Conservation (phyloP, 257 asterid species). For the Striga asiatica region DNA sequence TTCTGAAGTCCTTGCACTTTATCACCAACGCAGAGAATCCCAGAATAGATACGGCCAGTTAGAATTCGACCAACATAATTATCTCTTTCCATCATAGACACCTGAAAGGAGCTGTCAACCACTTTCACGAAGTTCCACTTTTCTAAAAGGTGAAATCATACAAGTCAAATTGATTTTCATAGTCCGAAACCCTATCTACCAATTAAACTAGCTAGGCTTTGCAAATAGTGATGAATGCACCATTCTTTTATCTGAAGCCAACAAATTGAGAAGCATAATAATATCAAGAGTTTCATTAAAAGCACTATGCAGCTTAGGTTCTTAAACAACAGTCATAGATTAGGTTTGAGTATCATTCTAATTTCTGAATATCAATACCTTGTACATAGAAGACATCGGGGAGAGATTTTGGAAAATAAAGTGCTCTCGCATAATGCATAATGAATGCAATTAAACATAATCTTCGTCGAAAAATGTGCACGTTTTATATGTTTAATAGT, state of each 20-base stretch:
- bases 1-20: constrained; percentile 77
- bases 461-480: too few species aligned
- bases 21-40: constrained; percentile 79
- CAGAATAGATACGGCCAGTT: constrained; percentile 88
- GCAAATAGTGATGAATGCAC: not conserved
- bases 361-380: too few species aligned
- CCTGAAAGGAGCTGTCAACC: constrained; percentile 69
- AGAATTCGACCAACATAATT: constrained; percentile 86
- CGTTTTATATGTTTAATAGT: too few species aligned
- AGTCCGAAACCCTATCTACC: not conserved
- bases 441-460: not conserved
- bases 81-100: constrained; percentile 98
- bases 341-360: too few species aligned
- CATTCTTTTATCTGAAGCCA: not conserved
- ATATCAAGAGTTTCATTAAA: not conserved
- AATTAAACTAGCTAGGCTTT: not conserved
- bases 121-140: constrained; percentile 29
- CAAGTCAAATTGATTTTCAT: constrained; percentile 8
- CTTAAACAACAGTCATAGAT: too few species aligned
- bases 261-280: not conserved
- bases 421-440: constrained; percentile 1
- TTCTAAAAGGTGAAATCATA: constrained; percentile 15
- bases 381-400: not conserved
- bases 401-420: not conserved
- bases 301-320: not conserved